Evolutionary conservation across 305 asterid species (phyloP).

Genomic region (Fraxinus albicans): DNA sequence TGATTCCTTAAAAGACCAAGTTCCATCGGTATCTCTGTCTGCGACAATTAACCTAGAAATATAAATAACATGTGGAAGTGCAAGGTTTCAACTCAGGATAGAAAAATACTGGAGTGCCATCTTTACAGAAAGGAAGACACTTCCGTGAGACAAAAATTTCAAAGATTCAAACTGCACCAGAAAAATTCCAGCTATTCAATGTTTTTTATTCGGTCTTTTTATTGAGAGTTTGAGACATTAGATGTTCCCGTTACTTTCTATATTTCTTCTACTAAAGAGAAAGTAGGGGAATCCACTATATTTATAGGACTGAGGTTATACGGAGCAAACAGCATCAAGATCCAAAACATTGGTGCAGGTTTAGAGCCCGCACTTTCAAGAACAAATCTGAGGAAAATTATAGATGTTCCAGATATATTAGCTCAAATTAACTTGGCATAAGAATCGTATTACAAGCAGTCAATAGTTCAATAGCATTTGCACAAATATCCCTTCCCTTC

Average conservation of each 20-base stretch:
- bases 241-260: neutral
- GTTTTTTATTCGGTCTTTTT: neutral
- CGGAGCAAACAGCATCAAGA: neutral
- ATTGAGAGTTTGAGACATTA: neutral
- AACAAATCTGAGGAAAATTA: neutral
- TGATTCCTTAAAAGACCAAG: neutral
- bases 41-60: neutral
- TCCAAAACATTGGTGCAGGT: neutral
- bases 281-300: neutral
- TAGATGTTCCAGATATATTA: neutral
- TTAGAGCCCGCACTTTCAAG: neutral
- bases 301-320: neutral
- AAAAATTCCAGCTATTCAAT: neutral
- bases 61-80: neutral
- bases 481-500: neutral
- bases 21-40: neutral
- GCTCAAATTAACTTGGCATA: neutral
- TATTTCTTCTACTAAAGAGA: neutral
- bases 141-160: neutral
- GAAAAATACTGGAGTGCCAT: neutral
- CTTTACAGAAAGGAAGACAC: neutral
- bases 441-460: neutral
- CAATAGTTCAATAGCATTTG: neutral
- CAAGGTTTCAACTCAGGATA: neutral
- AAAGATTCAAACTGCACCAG: neutral